phyloP scores from a whole-genome alignment of 495 filamentous ascomycete genomes.

The Pyrenula massariospora region DNA sequence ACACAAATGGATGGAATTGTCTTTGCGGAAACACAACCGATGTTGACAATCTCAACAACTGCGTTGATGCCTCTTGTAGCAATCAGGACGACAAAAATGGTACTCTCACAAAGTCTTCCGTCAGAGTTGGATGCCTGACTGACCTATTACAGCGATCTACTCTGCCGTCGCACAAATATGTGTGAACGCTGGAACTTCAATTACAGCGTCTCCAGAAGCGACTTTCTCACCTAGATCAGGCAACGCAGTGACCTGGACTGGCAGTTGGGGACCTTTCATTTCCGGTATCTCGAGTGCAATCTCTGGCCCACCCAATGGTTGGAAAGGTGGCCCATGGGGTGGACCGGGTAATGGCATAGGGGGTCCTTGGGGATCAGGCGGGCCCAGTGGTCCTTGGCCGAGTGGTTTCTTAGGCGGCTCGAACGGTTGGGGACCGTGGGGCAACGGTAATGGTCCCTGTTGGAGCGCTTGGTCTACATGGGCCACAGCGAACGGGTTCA shows the following conservation, averaged over 20 bases:
- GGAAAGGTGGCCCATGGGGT: neutral
- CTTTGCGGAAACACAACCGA: neutral
- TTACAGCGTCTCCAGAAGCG: neutral
- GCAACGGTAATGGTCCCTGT: neutral
- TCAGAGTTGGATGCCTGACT: too few relatives aligned
- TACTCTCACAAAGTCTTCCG: too few relatives aligned
- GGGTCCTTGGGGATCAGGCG: neutral
- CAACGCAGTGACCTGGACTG: neutral
- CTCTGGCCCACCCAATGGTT: neutral
- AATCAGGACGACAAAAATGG: neutral
- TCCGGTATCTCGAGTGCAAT: neutral
- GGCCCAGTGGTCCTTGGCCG: neutral
- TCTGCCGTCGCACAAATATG: neutral
- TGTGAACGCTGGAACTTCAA: neutral
- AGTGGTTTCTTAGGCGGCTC: neutral
- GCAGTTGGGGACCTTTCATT: neutral
- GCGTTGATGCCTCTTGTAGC: neutral
- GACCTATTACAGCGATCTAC: neutral
- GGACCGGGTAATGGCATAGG: neutral
- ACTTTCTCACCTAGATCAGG: neutral
- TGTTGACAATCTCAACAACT: neutral
- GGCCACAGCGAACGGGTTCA: neutral
- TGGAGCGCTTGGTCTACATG: neutral
- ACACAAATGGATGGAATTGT: neutral
- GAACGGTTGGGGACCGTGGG: neutral